A percentile compares a stretch with the other conserved stretches of the same genome.
phyloP scores from a whole-genome alignment of 805 yeast species.

The Sugiyamaella floridensis region DNA sequence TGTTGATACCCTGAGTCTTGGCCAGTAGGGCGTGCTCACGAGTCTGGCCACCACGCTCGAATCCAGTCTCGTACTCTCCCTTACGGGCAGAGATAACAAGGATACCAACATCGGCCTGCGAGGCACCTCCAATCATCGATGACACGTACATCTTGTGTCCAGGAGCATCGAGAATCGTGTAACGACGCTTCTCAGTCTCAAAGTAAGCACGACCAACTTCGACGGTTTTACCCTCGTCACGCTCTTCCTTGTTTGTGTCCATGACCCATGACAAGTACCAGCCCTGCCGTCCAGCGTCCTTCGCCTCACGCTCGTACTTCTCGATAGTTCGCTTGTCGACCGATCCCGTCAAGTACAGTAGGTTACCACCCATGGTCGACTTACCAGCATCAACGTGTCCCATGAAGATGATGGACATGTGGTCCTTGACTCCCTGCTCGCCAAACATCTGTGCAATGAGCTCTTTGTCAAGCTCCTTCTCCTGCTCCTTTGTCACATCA shows the following conservation, averaged over 20 bases:
- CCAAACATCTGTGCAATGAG: constrained; percentile 89
- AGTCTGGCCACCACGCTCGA: constrained; percentile 98
- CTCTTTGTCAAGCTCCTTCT: constrained; percentile 59
- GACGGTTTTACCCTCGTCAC: constrained; percentile 97
- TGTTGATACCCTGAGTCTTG: constrained; percentile 96
- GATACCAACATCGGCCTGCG: constrained; percentile 98
- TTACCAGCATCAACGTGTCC: constrained; percentile 99
- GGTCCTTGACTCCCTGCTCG: constrained; percentile 56
- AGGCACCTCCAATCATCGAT: constrained; percentile 99
- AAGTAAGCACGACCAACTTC: constrained; percentile 98
- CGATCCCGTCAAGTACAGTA: constrained; percentile 87
- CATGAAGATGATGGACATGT: constrained; percentile 94
- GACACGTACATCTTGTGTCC: constrained; percentile 99
- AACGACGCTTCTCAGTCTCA: constrained; percentile 96
- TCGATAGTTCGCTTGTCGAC: constrained; percentile 98
- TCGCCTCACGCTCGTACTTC: constrained; percentile 96
- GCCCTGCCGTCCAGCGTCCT: constrained; percentile 99
- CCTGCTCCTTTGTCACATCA: constrained; percentile 37
- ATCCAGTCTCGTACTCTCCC: constrained; percentile 99
- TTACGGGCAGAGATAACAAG: constrained; percentile 96
- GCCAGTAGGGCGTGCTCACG: constrained; percentile 97
- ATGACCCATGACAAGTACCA: constrained; percentile 99
- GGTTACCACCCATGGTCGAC: constrained; percentile 98
- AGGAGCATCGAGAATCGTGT: constrained; percentile 97
- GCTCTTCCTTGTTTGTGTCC: constrained; percentile 98